Evolutionary conservation across 2,329 filamentous ascomycete genomes (phyloP).

Genomic region (Elsinoe necatrix): DNA sequence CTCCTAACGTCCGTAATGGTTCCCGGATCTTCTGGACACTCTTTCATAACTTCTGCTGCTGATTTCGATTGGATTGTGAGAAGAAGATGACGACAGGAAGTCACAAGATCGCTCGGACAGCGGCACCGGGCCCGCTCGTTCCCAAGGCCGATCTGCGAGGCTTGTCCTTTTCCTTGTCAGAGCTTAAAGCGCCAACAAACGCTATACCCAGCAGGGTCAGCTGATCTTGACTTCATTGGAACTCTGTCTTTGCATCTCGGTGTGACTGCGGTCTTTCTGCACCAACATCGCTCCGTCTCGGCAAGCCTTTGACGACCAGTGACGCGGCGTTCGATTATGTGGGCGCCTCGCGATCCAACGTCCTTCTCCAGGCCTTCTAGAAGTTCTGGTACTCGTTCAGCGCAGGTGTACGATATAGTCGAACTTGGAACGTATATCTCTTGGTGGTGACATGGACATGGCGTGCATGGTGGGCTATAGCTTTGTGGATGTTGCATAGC

Average conservation of each 20-base stretch:
- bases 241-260: background rate
- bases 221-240: background rate
- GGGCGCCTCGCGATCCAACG: background rate
- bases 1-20: no score
- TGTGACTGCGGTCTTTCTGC: background rate
- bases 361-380: background rate
- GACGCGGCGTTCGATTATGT: background rate
- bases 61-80: background rate
- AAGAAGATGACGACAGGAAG: constrained; percentile 1
- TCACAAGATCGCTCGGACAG: background rate
- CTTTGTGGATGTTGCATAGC: no score
- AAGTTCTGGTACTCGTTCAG: background rate
- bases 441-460: no score
- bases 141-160: background rate
- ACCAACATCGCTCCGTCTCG: background rate
- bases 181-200: background rate
- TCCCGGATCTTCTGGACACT: no score
- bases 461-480: no score
- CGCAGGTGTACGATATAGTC: no score
- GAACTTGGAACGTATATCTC: no score
- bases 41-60: background rate
- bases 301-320: background rate
- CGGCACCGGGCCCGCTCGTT: constrained; percentile 3
- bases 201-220: background rate
- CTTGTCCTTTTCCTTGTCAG: background rate